Conservation (phyloP, 2,329 filamentous ascomycete genomes). For the Trichoderma sp. region DNA sequence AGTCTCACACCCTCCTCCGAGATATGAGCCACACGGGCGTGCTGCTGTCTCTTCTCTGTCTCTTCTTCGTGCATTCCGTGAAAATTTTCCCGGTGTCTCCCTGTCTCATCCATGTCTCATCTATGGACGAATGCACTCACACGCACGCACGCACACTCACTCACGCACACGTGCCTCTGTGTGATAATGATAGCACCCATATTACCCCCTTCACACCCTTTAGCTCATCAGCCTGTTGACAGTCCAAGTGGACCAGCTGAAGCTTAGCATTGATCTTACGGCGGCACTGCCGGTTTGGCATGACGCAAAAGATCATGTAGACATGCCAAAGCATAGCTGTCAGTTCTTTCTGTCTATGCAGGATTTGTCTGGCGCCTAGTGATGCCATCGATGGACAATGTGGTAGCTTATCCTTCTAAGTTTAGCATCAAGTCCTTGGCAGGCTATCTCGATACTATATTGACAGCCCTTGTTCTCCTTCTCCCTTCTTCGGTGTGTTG, state of each 20-base stretch:
- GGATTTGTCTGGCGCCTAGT: background rate
- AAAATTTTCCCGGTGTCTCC: background rate
- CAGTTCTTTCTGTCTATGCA: background rate
- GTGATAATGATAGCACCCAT: background rate
- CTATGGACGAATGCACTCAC: background rate
- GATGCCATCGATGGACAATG: background rate
- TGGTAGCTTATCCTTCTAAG: background rate
- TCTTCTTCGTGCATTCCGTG: background rate
- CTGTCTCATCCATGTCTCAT: background rate
- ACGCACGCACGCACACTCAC: background rate
- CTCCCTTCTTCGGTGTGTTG: background rate
- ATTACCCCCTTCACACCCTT: background rate
- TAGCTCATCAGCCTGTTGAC: background rate
- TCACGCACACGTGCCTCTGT: constrained; percentile 3
- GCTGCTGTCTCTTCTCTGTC: background rate
- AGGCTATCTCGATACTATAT: background rate
- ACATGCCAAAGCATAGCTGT: background rate
- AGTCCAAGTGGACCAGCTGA: background rate
- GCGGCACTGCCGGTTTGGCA: background rate
- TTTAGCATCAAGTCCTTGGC: background rate
- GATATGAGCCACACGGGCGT: background rate
- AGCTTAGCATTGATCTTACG: background rate
- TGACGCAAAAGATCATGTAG: background rate
- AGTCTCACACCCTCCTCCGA: background rate
- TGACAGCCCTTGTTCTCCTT: background rate